These are phyloP conservation scores for Kwoniella sp. DNA, from an alignment of 768 basidiomycete genomes.

Conservation along the genomic window DNA sequence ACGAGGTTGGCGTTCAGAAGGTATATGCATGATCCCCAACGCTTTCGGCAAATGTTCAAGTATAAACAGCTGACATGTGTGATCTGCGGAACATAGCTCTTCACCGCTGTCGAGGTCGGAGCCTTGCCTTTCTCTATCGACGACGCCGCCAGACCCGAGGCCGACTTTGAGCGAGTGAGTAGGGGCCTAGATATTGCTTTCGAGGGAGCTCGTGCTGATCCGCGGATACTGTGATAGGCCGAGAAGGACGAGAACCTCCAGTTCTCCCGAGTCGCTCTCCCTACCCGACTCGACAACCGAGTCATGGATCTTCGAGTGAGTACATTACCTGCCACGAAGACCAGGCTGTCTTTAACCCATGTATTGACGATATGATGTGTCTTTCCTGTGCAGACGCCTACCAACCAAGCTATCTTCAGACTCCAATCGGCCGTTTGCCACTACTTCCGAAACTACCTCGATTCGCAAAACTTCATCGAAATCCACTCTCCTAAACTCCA, in stretches of 20 bases:
- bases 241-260: constrained; percentile 55
- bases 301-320: constrained; percentile 87
- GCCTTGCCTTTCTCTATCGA: constrained; percentile 85
- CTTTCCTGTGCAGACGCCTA: constrained; percentile 67
- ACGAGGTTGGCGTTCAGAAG: constrained; percentile 81
- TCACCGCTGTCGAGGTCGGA: constrained; percentile 74
- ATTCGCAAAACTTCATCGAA: constrained; percentile 76
- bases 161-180: constrained; percentile 64
- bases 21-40: constrained; percentile 57
- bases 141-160: constrained; percentile 83
- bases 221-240: background rate
- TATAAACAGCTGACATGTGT: too few species aligned
- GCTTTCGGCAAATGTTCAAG: background rate
- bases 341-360: too few species aligned
- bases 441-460: constrained; percentile 81
- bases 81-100: constrained; percentile 61
- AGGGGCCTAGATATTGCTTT: too few species aligned
- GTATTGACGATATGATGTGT: background rate
- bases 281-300: constrained; percentile 92
- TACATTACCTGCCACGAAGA: too few species aligned
- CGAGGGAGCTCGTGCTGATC: too few species aligned
- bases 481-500: constrained; percentile 98
- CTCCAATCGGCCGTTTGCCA: constrained; percentile 85
- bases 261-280: constrained; percentile 73
- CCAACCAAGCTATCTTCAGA: constrained; percentile 94